Base-by-base conservation (phyloP, 768 basidiomycete genomes). In the Boletus rex-veris region DNA sequence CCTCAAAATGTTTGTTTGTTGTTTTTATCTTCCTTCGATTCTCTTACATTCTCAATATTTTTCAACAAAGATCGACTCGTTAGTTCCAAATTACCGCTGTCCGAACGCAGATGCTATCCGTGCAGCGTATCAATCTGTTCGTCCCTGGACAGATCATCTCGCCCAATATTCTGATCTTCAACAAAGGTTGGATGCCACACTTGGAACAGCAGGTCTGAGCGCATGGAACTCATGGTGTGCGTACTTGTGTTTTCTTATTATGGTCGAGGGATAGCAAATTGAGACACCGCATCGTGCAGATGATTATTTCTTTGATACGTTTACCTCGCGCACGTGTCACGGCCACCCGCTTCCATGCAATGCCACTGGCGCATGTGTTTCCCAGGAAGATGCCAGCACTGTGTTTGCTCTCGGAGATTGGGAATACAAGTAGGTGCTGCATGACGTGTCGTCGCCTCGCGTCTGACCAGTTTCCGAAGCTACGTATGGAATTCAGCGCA, bases 351-450 rank as follows among this genome's bases (percentile, higher is more conserved):
- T 80, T 14, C 78, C 78, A 0, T 80, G 78, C 54, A 80, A 78
- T 52, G 51, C 65, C 10, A 69, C 64, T 4, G 74, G 75, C 4
- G 62, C 61, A 0, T 80, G 78, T 53, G 71, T 80, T 24, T 68
- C 73, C 3, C 66, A 70, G 21, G 69, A 67, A 26, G 78, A 80
- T 45, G 81, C 82, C 11, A 60, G 78, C 52, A 75, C 73, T 0
- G 81, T 83, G 3, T 84, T 77, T 58, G 74, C 79, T 18, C 72
- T 82, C 5, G 82, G 81, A 0, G 80, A 81, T 53, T 84, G 81
- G 80, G 82, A 84, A 63, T 83, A 84, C 54, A 79, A 72, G 53
- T 85, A 69, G 66, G 55, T 53, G 5, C 18, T 30, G 6, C 14
- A 35, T 14, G 28, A 26, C 33, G 33, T 38, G 45, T 50, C 26